Base-by-base conservation (phyloP, 2,329 filamentous ascomycete genomes). In the Claviceps monticola region DNA sequence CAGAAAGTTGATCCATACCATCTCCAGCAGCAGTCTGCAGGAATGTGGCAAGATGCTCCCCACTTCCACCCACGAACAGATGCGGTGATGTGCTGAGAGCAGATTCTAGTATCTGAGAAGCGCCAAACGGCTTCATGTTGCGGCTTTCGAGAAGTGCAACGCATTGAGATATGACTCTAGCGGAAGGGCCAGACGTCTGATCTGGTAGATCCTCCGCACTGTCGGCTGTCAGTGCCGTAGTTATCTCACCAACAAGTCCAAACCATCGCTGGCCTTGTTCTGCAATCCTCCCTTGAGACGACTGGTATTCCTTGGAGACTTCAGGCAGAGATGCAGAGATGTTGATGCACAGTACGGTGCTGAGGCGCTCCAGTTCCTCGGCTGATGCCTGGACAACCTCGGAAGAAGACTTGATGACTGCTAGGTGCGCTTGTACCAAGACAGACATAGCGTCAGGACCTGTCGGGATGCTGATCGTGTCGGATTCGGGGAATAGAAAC, bases 251-350 rank as follows among this genome's bases (percentile, higher is more conserved):
- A 0, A 71, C 72, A 9, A 88, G 66, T 1, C 75, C 68, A 54
- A 86, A 83, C 69, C 88, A 88, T 0, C 86, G 81, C 46, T 74
- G 71, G 0, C 83, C 82, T 59, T 85, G 78, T 6, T 81, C 73
- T 9, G 79, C 78, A 26, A 95, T 74, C 42, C 73, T 71, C 49
- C 79, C 74, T 62, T 95, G 88, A 0, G 88, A 94, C 43, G 74
- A 74, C 26, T 78, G 74, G 58, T 86, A 86, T 17, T 88, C 85
- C 55, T 84, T 84, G 0, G 88, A 89, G 52, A 91, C 82, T 61
- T 91, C 88, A 1, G 90, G 88, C 5, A 87, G 75, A 0, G 88
- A 94, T 5, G 79, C 78, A 51, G 82, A 82, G 52, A 95, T 81
- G 39, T 78, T 75, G 36, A 80, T 72, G 26, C 83, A 71, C n/a